These are phyloP conservation scores for Neofusicoccum parvum DNA, from an alignment of 2,329 filamentous ascomycete species.

Conservation along the genomic window DNA sequence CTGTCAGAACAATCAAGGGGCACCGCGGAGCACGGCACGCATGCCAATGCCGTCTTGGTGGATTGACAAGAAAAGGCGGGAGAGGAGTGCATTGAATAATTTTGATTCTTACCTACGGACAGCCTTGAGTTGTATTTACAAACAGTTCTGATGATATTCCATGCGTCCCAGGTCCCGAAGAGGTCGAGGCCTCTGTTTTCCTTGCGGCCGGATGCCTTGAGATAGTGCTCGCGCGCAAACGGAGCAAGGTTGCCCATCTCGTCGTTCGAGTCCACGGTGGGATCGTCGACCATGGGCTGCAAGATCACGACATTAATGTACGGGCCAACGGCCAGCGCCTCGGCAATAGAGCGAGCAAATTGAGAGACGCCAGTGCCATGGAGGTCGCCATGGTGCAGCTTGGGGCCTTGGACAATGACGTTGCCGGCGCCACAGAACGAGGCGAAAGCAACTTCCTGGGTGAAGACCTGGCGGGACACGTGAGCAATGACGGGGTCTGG, in stretches of 20 bases:
- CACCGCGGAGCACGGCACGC: background rate
- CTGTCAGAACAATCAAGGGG: background rate
- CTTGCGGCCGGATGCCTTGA: constrained; percentile 13
- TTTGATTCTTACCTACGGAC: constrained; percentile 71
- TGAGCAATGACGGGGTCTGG: constrained; percentile 79
- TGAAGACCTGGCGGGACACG: constrained; percentile 85
- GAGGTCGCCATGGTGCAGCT: constrained; percentile 59
- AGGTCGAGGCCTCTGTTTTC: constrained; percentile 51
- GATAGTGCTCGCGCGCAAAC: constrained; percentile 43
- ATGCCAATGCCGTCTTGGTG: background rate
- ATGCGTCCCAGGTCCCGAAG: constrained; percentile 88
- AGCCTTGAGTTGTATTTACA: constrained; percentile 84
- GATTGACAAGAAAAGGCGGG: background rate
- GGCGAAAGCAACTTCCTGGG: constrained; percentile 90
- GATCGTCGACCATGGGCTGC: constrained; percentile 79
- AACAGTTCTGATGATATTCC: constrained; percentile 82
- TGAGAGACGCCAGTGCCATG: constrained; percentile 60
- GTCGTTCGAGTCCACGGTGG: constrained; percentile 59
- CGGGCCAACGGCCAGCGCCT: constrained; percentile 72
- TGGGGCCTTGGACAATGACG: constrained; percentile 79
- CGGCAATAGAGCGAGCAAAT: constrained; percentile 81
- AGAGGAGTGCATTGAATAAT: constrained; percentile 12
- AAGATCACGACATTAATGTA: constrained; percentile 81
- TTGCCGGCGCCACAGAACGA: constrained; percentile 90
- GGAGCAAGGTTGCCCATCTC: constrained; percentile 56